phyloP scores from a whole-genome alignment of 108 stramenopile genomes.

The Nannochloropsis gaditana region DNA sequence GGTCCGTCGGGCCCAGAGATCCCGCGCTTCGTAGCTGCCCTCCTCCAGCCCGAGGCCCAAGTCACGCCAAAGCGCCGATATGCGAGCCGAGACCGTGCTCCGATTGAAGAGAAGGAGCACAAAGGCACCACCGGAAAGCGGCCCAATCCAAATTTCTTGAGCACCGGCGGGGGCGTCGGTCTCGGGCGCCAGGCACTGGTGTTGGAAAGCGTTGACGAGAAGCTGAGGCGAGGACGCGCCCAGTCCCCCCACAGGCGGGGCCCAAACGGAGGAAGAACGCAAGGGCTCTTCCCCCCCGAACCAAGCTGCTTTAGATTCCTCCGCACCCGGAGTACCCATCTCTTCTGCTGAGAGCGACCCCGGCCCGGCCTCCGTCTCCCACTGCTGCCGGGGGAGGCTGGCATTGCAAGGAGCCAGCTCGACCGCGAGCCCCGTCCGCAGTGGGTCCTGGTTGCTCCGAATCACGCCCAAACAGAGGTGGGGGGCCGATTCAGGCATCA shows the following conservation, averaged over 20 bases:
- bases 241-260: too few relatives aligned
- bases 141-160: slow-evolving; percentile 31
- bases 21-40: not conserved
- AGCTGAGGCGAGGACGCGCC: not conserved
- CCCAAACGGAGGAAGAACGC: not conserved
- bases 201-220: slow-evolving; percentile 20
- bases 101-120: slow-evolving; percentile 31
- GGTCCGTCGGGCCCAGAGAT: not conserved
- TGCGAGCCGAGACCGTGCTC: not conserved
- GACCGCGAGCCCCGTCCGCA: not conserved
- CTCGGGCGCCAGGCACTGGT: slow-evolving; percentile 23
- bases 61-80: slow-evolving; percentile 10
- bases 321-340: not conserved
- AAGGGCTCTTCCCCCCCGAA: not conserved
- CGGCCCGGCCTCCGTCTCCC: not conserved
- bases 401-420: slow-evolving; percentile 14
- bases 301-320: not conserved
- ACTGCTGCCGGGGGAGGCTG: not conserved
- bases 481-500: not conserved
- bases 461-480: slow-evolving; percentile 24
- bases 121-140: slow-evolving; percentile 13
- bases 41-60: not conserved
- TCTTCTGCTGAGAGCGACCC: too few relatives aligned
- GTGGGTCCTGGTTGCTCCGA: not conserved
- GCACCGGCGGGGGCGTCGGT: slow-evolving; percentile 21